Conservation (phyloP, 352 stramenopile species). For the Phytopythium cucurbitacearum region DNA sequence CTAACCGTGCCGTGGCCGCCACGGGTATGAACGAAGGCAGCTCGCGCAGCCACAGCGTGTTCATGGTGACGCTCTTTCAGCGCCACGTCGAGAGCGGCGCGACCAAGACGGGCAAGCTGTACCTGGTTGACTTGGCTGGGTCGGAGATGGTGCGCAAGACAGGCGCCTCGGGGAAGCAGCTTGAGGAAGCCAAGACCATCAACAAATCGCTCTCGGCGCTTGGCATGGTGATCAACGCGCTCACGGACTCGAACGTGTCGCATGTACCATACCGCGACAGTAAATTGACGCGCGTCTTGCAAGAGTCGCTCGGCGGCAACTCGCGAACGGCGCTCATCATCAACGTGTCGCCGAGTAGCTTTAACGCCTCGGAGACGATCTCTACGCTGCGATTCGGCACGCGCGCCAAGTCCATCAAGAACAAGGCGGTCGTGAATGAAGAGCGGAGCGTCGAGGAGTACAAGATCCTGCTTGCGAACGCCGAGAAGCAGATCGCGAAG, state of each 20-base stretch:
- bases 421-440: slow-evolving; percentile 93
- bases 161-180: slow-evolving; percentile 78
- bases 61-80: slow-evolving; percentile 89
- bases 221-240: slow-evolving; percentile 93
- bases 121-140: slow-evolving; percentile 92
- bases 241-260: slow-evolving; percentile 75
- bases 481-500: slow-evolving; percentile 75
- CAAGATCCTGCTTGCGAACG: slow-evolving; percentile 76
- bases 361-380: slow-evolving; percentile 90
- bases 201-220: slow-evolving; percentile 94
- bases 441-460: slow-evolving; percentile 89
- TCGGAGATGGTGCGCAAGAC: slow-evolving; percentile 95
- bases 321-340: slow-evolving; percentile 93
- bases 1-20: slow-evolving; percentile 83
- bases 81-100: slow-evolving; percentile 85
- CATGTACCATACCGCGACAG: slow-evolving; percentile 90
- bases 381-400: slow-evolving; percentile 90
- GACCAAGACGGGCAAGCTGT: slow-evolving; percentile 88
- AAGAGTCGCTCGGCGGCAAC: slow-evolving; percentile 93
- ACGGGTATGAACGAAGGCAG: slow-evolving; percentile 94
- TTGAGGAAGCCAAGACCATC: slow-evolving; percentile 96
- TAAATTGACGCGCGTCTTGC: slow-evolving; percentile 90
- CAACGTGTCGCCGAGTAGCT: slow-evolving; percentile 87
- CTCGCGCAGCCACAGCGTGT: slow-evolving; percentile 89
- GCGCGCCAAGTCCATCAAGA: slow-evolving; percentile 93